Evolutionary conservation across 768 basidiomycete species (phyloP), one percentile per base, ranked within the genome.

Genomic region (Suillus ampliporus): DNA sequence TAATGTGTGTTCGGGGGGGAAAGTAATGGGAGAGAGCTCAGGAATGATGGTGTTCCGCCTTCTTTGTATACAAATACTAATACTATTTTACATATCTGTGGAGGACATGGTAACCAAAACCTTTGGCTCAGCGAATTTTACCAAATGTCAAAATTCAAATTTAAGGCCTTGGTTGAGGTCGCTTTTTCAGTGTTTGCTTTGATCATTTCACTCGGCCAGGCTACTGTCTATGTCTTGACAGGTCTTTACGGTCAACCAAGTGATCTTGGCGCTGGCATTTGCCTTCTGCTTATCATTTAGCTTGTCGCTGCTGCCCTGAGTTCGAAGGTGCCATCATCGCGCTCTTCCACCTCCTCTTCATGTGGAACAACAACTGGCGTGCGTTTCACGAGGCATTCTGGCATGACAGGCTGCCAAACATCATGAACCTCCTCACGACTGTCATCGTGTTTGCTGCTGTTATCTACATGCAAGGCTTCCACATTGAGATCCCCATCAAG

Each of bases 381-480:
- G 97, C 97, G 0, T 85, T 99, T 46, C 90, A 95, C 63, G 97
- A 99, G 79, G 97, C 97, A 0, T 98, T 99, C 86, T 98, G 95
- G 92, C 85, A 97, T 63, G 95, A 98, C 68, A 84, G 96, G 62
- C 86, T 99, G 38, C 97, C 97, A 37, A 99, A 99, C 77, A 83
- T 99, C 72, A 98, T 97, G 96, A 98, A 96, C 82, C 83, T 99
- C 71, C 82, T 99, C 71, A 92, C 95, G 5, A 99, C 97, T 21
- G 86, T 91, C 56, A 81, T 89, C 67, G 93, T 99, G 64, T 99
- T 98, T 72, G 95, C 92, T 5, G 86, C 89, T 47, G 96, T 99
- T 74, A 99, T 99, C 76, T 99, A 99, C 82, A 84, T 99, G 61
- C 97, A 99, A 78, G 97, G 97, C 28, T 99, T 99, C 92, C 85